These are phyloP conservation scores for Hypoxylon lienhwacheense DNA, from an alignment of 495 filamentous ascomycete species.

Conservation along the genomic window DNA sequence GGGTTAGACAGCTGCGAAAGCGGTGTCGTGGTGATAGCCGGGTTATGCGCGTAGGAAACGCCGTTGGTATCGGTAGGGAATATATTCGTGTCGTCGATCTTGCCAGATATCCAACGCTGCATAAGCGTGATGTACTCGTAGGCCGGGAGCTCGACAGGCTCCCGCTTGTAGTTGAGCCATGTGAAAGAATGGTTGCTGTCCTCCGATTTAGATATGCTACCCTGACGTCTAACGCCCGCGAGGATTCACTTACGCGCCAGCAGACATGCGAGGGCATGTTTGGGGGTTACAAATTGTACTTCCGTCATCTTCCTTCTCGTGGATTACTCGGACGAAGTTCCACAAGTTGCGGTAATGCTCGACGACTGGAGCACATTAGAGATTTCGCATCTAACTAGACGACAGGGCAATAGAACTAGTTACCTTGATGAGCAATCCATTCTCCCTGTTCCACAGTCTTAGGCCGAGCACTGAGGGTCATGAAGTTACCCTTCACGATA, in stretches of 20 bases:
- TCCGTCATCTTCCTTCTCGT: conserved; percentile 72
- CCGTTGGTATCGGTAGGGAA: conserved; percentile 76
- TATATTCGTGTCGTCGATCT: conserved; percentile 81
- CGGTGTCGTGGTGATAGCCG: conserved; percentile 60
- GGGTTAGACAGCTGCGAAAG: conserved; percentile 63
- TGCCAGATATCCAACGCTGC: conserved; percentile 90
- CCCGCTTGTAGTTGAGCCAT: conserved; percentile 72
- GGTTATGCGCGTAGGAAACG: conserved; percentile 58
- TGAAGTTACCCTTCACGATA: conserved; percentile 94
- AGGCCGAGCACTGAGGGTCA: conserved; percentile 87
- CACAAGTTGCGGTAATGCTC: conserved; percentile 87
- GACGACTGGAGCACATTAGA: conserved; percentile 62
- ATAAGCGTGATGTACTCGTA: conserved; percentile 88
- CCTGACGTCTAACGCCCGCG: not conserved
- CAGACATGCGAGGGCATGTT: conserved; percentile 88
- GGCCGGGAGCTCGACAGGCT: conserved; percentile 71
- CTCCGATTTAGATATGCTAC: conserved; percentile 18
- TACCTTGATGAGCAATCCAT: conserved; percentile 94
- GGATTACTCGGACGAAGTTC: conserved; percentile 79
- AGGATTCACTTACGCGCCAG: conserved; percentile 70
- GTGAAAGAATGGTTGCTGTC: conserved; percentile 82
- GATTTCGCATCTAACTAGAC: not conserved
- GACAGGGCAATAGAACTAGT: conserved; percentile 24
- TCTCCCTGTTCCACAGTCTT: conserved; percentile 88
- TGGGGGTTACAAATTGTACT: conserved; percentile 77